These are phyloP conservation scores for Fusarium sp. DNA, from an alignment of 2,329 filamentous ascomycete genomes.

Conservation along the genomic window DNA sequence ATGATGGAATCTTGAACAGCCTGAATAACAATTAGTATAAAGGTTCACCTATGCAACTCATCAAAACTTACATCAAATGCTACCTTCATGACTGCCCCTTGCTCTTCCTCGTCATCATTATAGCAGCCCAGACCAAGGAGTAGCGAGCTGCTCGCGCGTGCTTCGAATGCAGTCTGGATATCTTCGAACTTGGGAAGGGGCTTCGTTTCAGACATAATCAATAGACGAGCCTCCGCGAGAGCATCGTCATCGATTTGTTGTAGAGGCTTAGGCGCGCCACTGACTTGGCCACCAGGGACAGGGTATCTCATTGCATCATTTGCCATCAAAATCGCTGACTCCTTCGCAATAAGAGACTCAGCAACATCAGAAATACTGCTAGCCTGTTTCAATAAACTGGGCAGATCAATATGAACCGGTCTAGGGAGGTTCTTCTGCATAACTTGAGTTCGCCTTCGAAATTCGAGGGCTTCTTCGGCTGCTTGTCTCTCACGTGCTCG, in stretches of 20 bases:
- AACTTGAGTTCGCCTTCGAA: slow-evolving; percentile 88
- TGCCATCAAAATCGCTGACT: slow-evolving; percentile 83
- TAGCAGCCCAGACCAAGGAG: slow-evolving; percentile 87
- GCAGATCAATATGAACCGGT: slow-evolving; percentile 77
- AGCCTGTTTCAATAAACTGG: slow-evolving; percentile 73
- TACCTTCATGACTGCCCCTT: slow-evolving; percentile 70
- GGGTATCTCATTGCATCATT: slow-evolving; percentile 83
- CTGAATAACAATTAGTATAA: slow-evolving; percentile 53
- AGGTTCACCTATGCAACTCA: background rate
- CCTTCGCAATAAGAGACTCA: slow-evolving; percentile 77
- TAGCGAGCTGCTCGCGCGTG: slow-evolving; percentile 64
- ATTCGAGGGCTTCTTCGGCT: slow-evolving; percentile 80
- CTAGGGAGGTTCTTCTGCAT: slow-evolving; percentile 86
- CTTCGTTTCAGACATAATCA: slow-evolving; percentile 78
- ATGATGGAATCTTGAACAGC: slow-evolving; percentile 79
- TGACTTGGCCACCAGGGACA: slow-evolving; percentile 73
- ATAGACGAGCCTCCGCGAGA: slow-evolving; percentile 79
- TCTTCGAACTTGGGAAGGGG: slow-evolving; percentile 60
- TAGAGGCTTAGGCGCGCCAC: slow-evolving; percentile 69
- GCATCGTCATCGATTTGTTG: slow-evolving; percentile 76
- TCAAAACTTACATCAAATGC: slow-evolving; percentile 76
- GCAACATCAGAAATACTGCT: slow-evolving; percentile 70
- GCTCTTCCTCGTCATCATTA: slow-evolving; percentile 78
- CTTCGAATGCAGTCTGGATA: slow-evolving; percentile 66
- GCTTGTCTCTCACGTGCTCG: slow-evolving; percentile 80